Evolutionary conservation across 2,329 filamentous ascomycete genomes (phyloP).

Genomic region (Talaromyces atroroseus): DNA sequence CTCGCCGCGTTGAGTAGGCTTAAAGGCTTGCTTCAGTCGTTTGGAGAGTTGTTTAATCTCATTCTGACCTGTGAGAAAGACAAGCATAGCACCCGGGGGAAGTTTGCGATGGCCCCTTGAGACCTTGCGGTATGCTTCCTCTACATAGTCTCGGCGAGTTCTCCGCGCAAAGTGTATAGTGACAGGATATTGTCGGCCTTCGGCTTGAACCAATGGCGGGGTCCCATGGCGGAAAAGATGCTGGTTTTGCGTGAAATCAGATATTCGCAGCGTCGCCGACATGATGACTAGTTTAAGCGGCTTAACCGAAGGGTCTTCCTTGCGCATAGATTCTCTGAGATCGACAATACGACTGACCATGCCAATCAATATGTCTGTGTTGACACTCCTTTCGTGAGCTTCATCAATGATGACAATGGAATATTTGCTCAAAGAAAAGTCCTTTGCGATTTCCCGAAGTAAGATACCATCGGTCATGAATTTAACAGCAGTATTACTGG

Average conservation of each 20-base stretch:
- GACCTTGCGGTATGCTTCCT: constrained; percentile 84
- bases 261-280: constrained; percentile 89
- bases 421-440: constrained; percentile 83
- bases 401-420: constrained; percentile 94
- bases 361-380: constrained; percentile 96
- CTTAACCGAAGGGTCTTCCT: constrained; percentile 64
- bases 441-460: constrained; percentile 81
- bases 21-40: constrained; percentile 65
- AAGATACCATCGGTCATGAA: constrained; percentile 99
- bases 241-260: constrained; percentile 81
- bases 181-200: constrained; percentile 87
- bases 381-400: constrained; percentile 93
- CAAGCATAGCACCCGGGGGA: constrained; percentile 82
- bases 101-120: constrained; percentile 82
- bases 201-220: constrained; percentile 80
- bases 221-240: constrained; percentile 66
- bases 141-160: constrained; percentile 81
- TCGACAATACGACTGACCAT: constrained; percentile 93
- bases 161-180: constrained; percentile 80
- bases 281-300: constrained; percentile 94
- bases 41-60: constrained; percentile 85
- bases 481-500: constrained; percentile 80
- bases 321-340: constrained; percentile 67
- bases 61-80: constrained; percentile 89
- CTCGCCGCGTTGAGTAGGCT: constrained; percentile 45